phyloP scores from a whole-genome alignment of 2,329 filamentous ascomycete genomes.

The Venturia nashicola region DNA sequence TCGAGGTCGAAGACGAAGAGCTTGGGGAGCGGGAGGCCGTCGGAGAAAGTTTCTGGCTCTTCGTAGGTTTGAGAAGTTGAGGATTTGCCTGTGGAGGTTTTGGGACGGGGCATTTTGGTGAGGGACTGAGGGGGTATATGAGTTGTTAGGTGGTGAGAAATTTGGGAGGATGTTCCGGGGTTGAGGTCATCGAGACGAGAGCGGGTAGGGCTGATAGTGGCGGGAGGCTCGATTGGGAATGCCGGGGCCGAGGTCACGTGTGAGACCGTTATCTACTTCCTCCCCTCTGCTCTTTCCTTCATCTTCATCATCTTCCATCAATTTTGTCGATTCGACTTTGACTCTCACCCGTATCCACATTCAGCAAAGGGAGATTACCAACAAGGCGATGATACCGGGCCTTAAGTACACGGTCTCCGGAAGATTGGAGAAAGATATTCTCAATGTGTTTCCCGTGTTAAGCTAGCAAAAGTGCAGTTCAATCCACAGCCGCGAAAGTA shows the following conservation, averaged over 20 bases:
- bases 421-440: too few relatives aligned
- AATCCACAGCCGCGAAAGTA: too few relatives aligned
- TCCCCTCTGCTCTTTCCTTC: too few relatives aligned
- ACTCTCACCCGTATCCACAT: not conserved
- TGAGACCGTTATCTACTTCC: too few relatives aligned
- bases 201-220: not conserved
- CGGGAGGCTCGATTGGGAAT: not conserved
- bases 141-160: not conserved
- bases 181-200: not conserved
- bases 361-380: not conserved
- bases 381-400: too few relatives aligned
- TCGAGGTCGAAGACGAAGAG: constrained; percentile 91
- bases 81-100: not conserved
- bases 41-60: constrained; percentile 40
- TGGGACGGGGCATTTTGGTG: not conserved
- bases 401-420: too few relatives aligned
- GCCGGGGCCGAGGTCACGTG: not conserved
- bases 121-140: not conserved
- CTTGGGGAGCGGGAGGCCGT: constrained; percentile 61
- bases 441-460: too few relatives aligned
- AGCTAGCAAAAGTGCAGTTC: too few relatives aligned
- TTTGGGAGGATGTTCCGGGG: not conserved
- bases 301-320: too few relatives aligned
- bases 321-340: too few relatives aligned
- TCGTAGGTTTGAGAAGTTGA: not conserved